phyloP scores from a whole-genome alignment of 1,284 basidiomycete species.

The Apiotrichum brassicae region DNA sequence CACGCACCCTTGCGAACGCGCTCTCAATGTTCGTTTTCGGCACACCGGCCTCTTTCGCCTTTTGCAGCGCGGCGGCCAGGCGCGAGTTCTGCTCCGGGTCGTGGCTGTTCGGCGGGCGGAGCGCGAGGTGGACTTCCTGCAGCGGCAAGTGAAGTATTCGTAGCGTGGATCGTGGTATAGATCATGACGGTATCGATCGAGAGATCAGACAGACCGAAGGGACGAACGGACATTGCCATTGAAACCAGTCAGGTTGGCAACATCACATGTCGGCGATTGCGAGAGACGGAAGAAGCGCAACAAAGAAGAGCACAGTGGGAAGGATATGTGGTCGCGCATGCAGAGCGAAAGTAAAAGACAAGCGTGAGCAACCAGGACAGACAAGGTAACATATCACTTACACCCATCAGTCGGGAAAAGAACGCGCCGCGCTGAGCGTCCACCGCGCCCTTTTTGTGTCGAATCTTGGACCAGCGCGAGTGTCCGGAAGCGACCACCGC shows the following conservation, averaged over 20 bases:
- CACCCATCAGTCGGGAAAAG: slow-evolving; percentile 58
- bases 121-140: slow-evolving; percentile 65
- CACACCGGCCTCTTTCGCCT: slow-evolving; percentile 60
- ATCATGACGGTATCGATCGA: no score
- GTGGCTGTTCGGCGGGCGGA: slow-evolving; percentile 58
- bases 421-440: slow-evolving; percentile 61
- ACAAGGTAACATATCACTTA: slow-evolving; percentile 50
- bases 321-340: no score
- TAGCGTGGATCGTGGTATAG: no score
- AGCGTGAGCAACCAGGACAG: no score
- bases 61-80: slow-evolving; percentile 58
- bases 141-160: no score
- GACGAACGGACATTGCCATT: no score
- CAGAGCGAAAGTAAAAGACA: background rate
- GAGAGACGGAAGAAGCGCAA: no score
- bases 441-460: slow-evolving; percentile 66
- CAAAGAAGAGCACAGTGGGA: no score
- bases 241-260: no score
- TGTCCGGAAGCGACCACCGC: slow-evolving; percentile 22
- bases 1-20: slow-evolving; percentile 59
- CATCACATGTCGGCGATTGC: no score
- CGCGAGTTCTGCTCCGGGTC: slow-evolving; percentile 61
- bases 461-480: slow-evolving; percentile 72
- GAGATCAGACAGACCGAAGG: no score
- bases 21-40: slow-evolving; percentile 72